Percentiles rank a stretch among this genome's conserved stretches.
Conservation (phyloP, 306 rosid species). For the Cercis canadensis region DNA sequence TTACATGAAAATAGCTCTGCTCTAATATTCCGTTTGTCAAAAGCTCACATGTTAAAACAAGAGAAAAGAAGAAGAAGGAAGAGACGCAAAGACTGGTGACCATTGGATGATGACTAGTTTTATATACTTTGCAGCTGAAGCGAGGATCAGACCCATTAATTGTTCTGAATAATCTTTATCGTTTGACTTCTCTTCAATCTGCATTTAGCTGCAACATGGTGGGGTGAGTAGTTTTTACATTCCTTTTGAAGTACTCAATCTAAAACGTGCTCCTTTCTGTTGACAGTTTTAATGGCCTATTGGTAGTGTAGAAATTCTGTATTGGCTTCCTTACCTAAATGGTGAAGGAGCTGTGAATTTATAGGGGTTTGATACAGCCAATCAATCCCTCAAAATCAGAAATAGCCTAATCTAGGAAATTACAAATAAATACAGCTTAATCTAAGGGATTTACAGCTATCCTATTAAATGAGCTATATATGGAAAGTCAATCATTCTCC, state of each 20-base stretch:
- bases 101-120: conserved; percentile 28
- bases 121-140: conserved; percentile 69
- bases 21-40: conserved; percentile 10
- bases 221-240: conserved; percentile 71
- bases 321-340: no score
- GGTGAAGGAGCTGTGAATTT: no score
- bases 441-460: no score
- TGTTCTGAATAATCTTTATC: conserved; percentile 85
- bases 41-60: background rate
- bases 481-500: no score
- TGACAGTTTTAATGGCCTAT: background rate
- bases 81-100: background rate
- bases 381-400: no score
- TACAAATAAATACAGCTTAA: no score
- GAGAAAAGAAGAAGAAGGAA: background rate
- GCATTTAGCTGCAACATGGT: conserved; percentile 97
- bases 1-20: conserved; percentile 13
- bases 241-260: conserved; percentile 8
- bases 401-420: no score
- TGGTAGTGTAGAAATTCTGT: no score
- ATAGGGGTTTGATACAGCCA: no score
- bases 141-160: conserved; percentile 88
- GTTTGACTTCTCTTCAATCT: conserved; percentile 85
- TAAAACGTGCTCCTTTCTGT: conserved; percentile 10
- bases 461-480: no score